These are phyloP conservation scores for Fraxinus platypoda DNA, from an alignment of 305 asterid genomes.

Conservation along the genomic window DNA sequence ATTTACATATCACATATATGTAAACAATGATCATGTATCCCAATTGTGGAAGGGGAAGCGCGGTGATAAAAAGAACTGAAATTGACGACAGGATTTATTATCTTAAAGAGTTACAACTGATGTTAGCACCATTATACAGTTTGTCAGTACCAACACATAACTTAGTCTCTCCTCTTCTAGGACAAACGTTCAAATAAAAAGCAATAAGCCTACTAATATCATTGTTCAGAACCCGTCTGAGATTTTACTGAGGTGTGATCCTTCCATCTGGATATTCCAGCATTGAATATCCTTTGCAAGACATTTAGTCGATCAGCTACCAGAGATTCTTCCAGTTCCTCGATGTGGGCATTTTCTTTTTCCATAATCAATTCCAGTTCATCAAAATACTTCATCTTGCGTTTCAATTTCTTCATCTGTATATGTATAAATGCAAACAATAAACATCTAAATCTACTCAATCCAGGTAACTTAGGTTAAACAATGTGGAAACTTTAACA, in stretches of 20 bases:
- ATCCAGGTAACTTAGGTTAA: not conserved
- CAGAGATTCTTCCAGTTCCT: constrained; percentile 62
- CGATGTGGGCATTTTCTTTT: constrained; percentile 52
- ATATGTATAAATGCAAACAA: constrained; percentile 17
- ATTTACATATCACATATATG: not conserved
- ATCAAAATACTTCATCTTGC: constrained; percentile 60
- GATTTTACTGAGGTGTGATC: constrained; percentile 42
- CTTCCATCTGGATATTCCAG: constrained; percentile 50
- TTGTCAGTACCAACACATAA: not conserved
- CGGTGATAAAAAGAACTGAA: not conserved
- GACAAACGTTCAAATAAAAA: not conserved
- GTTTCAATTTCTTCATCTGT: constrained; percentile 64
- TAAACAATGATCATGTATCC: not conserved
- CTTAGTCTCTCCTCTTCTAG: constrained; percentile 13
- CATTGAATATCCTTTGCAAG: constrained; percentile 46
- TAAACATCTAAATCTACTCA: not conserved
- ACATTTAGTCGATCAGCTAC: constrained; percentile 49
- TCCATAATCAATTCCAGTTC: constrained; percentile 67
- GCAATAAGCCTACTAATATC: constrained; percentile 16
- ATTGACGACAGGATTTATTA: not conserved
- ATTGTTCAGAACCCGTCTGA: constrained; percentile 31
- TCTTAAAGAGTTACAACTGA: not conserved
- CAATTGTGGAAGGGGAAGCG: not conserved
- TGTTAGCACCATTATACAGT: constrained; percentile 12
- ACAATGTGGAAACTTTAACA: not conserved